Conservation (phyloP, 169 alveolate genomes). For the Plasmodium fragile region DNA sequence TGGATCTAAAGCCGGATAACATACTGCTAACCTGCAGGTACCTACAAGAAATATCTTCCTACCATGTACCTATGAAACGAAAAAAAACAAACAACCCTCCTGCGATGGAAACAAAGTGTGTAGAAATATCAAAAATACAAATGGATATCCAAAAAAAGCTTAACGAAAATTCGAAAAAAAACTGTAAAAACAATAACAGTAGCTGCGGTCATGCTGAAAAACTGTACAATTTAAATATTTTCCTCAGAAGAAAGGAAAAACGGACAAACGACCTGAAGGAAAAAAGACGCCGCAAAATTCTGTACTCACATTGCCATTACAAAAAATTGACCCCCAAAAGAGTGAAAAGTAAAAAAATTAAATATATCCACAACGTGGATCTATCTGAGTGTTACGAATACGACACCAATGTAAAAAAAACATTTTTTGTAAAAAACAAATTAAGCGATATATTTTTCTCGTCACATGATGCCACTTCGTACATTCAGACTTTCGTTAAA, state of each 20-base stretch:
- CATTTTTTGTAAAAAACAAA: constrained; percentile 52
- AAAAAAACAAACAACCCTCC: constrained; percentile 10
- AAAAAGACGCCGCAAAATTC: background rate
- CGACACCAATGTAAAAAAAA: constrained; percentile 30
- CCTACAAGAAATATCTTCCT: constrained; percentile 13
- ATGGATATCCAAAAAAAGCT: constrained; percentile 3
- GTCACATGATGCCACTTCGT: constrained; percentile 17
- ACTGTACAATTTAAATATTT: background rate
- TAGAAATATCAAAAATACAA: constrained; percentile 7
- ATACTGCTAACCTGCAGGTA: constrained; percentile 31
- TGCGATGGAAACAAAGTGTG: background rate
- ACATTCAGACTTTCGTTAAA: constrained; percentile 42
- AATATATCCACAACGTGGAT: constrained; percentile 49
- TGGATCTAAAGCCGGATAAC: constrained; percentile 69
- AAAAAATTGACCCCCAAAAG: constrained; percentile 17
- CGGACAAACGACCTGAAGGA: background rate
- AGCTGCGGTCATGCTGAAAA: background rate
- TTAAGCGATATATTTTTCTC: constrained; percentile 35
- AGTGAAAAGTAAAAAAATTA: constrained; percentile 62
- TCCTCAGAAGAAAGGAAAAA: constrained; percentile 13
- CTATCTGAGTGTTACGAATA: constrained; percentile 36
- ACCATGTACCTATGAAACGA: constrained; percentile 12
- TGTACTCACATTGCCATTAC: constrained; percentile 4
- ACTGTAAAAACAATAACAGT: background rate
- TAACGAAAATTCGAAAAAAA: background rate